Evolutionary conservation across 2,329 filamentous ascomycete species (phyloP).

Genomic region (Phialemoniopsis sp.): DNA sequence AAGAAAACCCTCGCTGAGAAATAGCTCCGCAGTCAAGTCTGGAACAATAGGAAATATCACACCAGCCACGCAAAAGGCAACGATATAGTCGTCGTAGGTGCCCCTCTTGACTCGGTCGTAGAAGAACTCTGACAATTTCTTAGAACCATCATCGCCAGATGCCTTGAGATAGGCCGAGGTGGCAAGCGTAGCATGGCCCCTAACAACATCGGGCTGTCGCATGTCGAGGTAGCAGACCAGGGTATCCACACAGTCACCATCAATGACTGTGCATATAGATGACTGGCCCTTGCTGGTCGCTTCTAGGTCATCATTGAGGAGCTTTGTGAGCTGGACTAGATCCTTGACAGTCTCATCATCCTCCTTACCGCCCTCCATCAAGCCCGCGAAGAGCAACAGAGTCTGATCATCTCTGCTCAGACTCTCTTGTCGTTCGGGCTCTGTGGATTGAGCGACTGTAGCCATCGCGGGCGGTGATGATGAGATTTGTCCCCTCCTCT

Average conservation of each 20-base stretch:
- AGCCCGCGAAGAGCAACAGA: constrained; percentile 74
- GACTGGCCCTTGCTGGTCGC: constrained; percentile 36
- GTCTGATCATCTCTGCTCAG: constrained; percentile 57
- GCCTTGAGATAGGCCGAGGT: constrained; percentile 81
- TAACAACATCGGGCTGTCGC: constrained; percentile 67
- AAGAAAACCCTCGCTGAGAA: constrained; percentile 86
- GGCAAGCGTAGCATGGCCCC: constrained; percentile 77
- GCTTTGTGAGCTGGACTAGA: constrained; percentile 53
- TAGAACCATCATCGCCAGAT: constrained; percentile 65
- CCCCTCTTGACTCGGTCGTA: constrained; percentile 65
- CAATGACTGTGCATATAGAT: constrained; percentile 59
- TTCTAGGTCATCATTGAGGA: constrained; percentile 52
- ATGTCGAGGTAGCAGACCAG: constrained; percentile 85
- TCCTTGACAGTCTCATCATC: constrained; percentile 65
- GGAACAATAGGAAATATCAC: constrained; percentile 84
- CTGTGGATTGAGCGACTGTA: too few relatives aligned
- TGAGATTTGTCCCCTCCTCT: too few relatives aligned
- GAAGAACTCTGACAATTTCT: constrained; percentile 71
- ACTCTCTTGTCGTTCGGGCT: constrained; percentile 4
- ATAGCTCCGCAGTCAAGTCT: constrained; percentile 69
- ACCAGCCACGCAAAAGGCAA: constrained; percentile 90
- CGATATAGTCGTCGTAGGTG: constrained; percentile 82
- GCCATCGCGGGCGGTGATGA: not conserved
- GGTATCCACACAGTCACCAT: constrained; percentile 75
- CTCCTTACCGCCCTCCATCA: constrained; percentile 89